Percentiles rank a stretch among this genome's conserved stretches.
Evolutionary conservation across 2,329 filamentous ascomycete genomes (phyloP).

Genomic region (Leptosphaerulina australis): DNA sequence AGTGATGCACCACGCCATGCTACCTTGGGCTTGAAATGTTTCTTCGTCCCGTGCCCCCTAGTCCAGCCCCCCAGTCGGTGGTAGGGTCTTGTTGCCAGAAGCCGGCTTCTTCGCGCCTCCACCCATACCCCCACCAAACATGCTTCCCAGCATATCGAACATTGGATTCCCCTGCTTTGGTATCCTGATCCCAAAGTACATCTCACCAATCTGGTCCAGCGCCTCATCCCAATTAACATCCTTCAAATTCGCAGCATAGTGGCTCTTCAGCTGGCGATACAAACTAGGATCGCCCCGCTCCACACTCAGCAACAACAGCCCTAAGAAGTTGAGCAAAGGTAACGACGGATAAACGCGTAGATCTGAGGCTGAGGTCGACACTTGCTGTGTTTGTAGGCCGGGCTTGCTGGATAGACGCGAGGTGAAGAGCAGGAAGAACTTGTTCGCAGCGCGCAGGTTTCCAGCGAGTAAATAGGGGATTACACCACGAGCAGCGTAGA

Average conservation of each 20-base stretch:
- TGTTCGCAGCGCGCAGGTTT: constrained; percentile 88
- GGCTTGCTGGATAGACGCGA: constrained; percentile 67
- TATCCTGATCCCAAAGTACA: constrained; percentile 93
- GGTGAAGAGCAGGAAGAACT: constrained; percentile 78
- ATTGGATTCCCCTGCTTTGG: constrained; percentile 89
- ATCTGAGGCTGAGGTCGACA: constrained; percentile 75
- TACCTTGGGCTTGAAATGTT: not conserved
- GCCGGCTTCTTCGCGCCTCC: constrained; percentile 57
- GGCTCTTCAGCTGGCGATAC: constrained; percentile 79
- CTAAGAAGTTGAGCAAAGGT: constrained; percentile 94
- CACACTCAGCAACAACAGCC: constrained; percentile 79
- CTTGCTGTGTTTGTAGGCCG: constrained; percentile 76
- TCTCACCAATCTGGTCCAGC: constrained; percentile 86
- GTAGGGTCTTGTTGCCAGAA: constrained; percentile 39
- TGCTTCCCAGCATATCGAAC: constrained; percentile 96
- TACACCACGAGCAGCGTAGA: constrained; percentile 84
- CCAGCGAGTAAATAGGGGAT: constrained; percentile 90
- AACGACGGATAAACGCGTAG: constrained; percentile 84
- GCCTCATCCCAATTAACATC: constrained; percentile 81
- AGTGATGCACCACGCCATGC: not conserved
- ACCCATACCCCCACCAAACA: constrained; percentile 78
- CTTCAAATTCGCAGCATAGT: constrained; percentile 79
- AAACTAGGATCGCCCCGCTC: constrained; percentile 79
- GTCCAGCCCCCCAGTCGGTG: constrained; percentile 47
- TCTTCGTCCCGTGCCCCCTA: not conserved